Evolutionary conservation across 805 yeast species (phyloP).

Genomic region (Zygosaccharomyces gambellarensis): DNA sequence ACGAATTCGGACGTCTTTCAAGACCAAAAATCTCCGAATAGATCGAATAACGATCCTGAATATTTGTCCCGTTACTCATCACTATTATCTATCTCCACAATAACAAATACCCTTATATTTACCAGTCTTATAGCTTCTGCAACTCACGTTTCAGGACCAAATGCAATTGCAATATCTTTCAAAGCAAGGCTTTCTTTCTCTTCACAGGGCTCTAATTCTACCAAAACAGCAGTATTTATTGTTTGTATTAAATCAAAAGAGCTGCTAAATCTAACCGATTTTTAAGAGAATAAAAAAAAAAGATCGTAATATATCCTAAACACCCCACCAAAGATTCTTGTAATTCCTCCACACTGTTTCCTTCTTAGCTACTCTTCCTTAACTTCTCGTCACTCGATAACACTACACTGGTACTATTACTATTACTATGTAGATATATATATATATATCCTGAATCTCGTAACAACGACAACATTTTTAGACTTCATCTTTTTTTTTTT

Average conservation of each 20-base stretch:
- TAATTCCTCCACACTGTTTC: background rate
- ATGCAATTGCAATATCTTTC: background rate
- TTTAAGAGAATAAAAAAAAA: background rate
- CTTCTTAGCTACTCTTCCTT: background rate
- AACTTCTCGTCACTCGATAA: background rate
- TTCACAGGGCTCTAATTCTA: background rate
- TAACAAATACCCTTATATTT: background rate
- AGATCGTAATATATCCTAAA: background rate
- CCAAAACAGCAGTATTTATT: background rate
- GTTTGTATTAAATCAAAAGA: background rate
- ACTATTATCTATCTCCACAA: background rate
- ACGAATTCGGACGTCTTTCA: conserved; percentile 23
- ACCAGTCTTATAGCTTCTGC: too few species aligned
- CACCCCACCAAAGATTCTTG: background rate
- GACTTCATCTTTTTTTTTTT: background rate
- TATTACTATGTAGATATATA: too few species aligned
- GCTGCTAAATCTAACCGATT: conserved; percentile 3
- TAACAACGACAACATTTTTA: conserved; percentile 1
- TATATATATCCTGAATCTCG: background rate
- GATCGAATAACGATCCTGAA: conserved; percentile 17
- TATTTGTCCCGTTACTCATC: conserved; percentile 10
- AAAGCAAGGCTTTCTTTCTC: background rate
- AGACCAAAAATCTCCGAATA: conserved; percentile 30
- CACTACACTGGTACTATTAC: too few species aligned
- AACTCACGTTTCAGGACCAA: too few species aligned